Evolutionary conservation across 2,329 filamentous ascomycete species (phyloP).

Genomic region (Helminthosporium solani): DNA sequence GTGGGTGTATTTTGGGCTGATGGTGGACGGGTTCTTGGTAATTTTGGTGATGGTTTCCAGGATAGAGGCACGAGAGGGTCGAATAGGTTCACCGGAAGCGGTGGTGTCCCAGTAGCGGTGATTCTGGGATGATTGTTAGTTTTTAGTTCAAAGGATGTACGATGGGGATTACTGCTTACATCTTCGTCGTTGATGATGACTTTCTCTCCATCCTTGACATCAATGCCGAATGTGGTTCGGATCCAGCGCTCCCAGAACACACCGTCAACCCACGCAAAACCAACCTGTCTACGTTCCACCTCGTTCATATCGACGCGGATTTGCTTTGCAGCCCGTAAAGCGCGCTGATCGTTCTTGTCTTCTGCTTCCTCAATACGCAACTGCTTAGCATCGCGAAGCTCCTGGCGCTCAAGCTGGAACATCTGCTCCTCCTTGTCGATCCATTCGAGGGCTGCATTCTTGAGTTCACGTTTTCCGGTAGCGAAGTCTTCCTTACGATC

Average conservation of each 20-base stretch:
- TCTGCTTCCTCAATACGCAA: constrained; percentile 94
- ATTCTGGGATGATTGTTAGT: constrained; percentile 57
- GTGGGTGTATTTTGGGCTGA: constrained; percentile 76
- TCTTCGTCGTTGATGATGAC: constrained; percentile 98
- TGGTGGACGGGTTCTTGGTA: constrained; percentile 66
- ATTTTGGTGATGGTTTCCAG: constrained; percentile 80
- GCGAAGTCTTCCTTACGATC: constrained; percentile 77
- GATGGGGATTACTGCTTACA: constrained; percentile 58
- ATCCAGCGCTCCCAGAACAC: constrained; percentile 98
- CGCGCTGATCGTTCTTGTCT: constrained; percentile 86
- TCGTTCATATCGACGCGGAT: constrained; percentile 91
- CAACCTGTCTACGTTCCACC: constrained; percentile 81
- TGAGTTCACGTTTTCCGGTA: constrained; percentile 81
- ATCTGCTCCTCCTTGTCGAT: constrained; percentile 93
- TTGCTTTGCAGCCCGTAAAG: constrained; percentile 80
- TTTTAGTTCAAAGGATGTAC: neutral
- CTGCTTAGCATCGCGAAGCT: constrained; percentile 91
- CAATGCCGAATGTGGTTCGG: constrained; percentile 88
- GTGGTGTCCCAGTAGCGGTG: constrained; percentile 94
- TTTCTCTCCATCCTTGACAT: constrained; percentile 80
- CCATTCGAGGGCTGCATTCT: constrained; percentile 94
- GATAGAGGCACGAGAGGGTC: constrained; percentile 85
- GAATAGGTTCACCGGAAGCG: constrained; percentile 83
- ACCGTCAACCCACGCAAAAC: constrained; percentile 96
- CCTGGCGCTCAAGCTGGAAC: constrained; percentile 90